Conservation (phyloP, 2,329 filamentous ascomycete species). For the Nemania sp. region DNA sequence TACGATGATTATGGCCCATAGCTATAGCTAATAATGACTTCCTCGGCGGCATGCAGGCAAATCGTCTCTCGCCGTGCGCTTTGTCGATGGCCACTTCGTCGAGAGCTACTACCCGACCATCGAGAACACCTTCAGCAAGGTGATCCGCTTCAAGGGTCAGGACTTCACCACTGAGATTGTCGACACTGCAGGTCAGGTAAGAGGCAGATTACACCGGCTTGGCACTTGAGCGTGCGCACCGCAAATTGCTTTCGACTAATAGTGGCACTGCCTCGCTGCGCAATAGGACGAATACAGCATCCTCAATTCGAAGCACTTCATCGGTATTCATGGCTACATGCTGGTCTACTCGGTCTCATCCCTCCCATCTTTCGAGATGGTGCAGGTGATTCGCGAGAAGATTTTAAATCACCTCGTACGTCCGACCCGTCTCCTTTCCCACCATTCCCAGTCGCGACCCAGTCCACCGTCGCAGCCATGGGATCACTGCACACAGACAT, state of each 20-base stretch:
- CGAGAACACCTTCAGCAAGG: conserved; percentile 97
- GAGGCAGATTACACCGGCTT: conserved; percentile 34
- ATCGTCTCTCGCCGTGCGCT: conserved; percentile 94
- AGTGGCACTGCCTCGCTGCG: conserved; percentile 9
- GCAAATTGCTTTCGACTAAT: too few species aligned
- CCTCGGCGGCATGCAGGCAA: conserved; percentile 66
- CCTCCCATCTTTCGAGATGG: conserved; percentile 95
- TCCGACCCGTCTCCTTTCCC: conserved; percentile 16
- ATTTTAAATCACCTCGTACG: conserved; percentile 92
- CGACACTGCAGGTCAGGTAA: conserved; percentile 91
- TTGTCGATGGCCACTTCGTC: conserved; percentile 96
- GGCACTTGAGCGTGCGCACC: too few species aligned
- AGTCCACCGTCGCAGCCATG: too few species aligned
- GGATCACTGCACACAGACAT: too few species aligned
- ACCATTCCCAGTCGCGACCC: not conserved
- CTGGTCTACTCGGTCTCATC: conserved; percentile 97
- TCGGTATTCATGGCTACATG: conserved; percentile 98
- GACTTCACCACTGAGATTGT: conserved; percentile 97
- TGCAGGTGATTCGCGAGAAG: conserved; percentile 93
- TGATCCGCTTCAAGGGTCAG: conserved; percentile 89
- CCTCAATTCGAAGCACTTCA: conserved; percentile 97
- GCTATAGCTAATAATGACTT: conserved; percentile 10
- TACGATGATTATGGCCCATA: too few species aligned
- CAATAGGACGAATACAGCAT: conserved; percentile 94
- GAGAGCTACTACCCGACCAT: conserved; percentile 99